Conservation (phyloP, 2,329 filamentous ascomycete species). For the Xylariaceae sp. region DNA sequence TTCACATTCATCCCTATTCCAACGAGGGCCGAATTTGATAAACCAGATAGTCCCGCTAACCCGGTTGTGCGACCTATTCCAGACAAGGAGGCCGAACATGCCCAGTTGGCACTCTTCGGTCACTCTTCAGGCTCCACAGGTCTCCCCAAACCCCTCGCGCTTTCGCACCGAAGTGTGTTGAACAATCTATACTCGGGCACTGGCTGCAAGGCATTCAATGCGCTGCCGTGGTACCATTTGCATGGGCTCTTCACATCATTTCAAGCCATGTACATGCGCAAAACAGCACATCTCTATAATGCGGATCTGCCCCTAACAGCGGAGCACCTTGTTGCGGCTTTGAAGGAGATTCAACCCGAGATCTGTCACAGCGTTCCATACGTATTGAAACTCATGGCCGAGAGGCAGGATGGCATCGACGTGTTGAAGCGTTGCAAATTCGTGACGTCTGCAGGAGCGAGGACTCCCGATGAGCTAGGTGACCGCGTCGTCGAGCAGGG, state of each 20-base stretch:
- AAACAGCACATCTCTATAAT: constrained; percentile 49
- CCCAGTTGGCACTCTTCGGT: constrained; percentile 47
- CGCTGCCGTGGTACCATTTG: constrained; percentile 51
- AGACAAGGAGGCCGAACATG: constrained; percentile 37
- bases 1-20: constrained; percentile 34
- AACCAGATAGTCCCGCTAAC: constrained; percentile 21
- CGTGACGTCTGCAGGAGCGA: constrained; percentile 48
- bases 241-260: constrained; percentile 49
- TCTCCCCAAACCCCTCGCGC: constrained; percentile 51
- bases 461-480: constrained; percentile 50
- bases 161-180: constrained; percentile 49
- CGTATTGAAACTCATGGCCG: constrained; percentile 47
- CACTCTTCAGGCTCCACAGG: constrained; percentile 57
- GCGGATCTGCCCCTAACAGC: constrained; percentile 47
- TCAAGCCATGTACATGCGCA: constrained; percentile 51
- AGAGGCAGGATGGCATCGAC: constrained; percentile 43
- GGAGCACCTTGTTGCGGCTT: constrained; percentile 42
- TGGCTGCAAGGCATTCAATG: constrained; percentile 48
- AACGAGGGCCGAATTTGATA: constrained; percentile 33
- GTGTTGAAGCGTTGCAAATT: constrained; percentile 45
- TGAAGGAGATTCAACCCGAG: constrained; percentile 46
- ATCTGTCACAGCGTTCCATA: constrained; percentile 50
- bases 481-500: constrained; percentile 45
- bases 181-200: constrained; percentile 42
- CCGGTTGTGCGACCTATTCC: constrained; percentile 35